A percentile compares a stretch with the other conserved stretches of the same genome.
phyloP scores from a whole-genome alignment of 2,329 filamentous ascomycete genomes.

The Laburnicola sp. region DNA sequence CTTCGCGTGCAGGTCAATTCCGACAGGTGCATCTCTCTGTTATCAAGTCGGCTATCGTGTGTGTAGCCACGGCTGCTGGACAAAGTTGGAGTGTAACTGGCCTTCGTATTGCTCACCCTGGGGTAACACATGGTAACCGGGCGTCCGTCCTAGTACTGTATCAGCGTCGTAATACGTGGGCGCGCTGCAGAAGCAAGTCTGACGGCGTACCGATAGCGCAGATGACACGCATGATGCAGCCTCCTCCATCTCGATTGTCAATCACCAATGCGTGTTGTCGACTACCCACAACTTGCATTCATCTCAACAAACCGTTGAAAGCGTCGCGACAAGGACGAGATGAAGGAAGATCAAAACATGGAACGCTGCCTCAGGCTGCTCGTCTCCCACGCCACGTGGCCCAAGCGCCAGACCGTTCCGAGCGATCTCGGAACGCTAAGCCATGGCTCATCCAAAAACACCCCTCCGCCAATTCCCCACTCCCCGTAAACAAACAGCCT shows the following conservation, averaged over 20 bases:
- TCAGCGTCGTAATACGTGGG: constrained; percentile 12
- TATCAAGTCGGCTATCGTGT: no score
- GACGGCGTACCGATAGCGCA: not conserved
- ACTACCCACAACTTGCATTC: not conserved
- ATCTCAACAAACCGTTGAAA: not conserved
- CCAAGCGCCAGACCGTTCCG: constrained; percentile 21
- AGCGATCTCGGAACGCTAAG: constrained; percentile 25
- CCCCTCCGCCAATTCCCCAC: constrained; percentile 10
- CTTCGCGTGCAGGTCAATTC: no score
- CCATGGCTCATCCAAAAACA: constrained; percentile 17
- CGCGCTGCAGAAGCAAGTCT: not conserved
- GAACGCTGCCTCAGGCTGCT: not conserved
- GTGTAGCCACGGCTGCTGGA: no score
- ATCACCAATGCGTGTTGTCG: no score
- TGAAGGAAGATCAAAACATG: no score
- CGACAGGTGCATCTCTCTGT: no score
- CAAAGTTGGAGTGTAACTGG: no score
- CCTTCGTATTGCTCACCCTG: no score
- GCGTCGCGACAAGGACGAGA: no score
- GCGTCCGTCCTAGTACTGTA: no score
- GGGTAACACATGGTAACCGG: no score
- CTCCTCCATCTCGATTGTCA: not conserved
- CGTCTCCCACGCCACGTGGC: constrained; percentile 17
- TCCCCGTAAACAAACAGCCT: constrained; percentile 10
- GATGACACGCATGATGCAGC: constrained; percentile 4